Base-by-base conservation (phyloP, 2,329 filamentous ascomycete genomes). In the Ophiostoma australiae region DNA sequence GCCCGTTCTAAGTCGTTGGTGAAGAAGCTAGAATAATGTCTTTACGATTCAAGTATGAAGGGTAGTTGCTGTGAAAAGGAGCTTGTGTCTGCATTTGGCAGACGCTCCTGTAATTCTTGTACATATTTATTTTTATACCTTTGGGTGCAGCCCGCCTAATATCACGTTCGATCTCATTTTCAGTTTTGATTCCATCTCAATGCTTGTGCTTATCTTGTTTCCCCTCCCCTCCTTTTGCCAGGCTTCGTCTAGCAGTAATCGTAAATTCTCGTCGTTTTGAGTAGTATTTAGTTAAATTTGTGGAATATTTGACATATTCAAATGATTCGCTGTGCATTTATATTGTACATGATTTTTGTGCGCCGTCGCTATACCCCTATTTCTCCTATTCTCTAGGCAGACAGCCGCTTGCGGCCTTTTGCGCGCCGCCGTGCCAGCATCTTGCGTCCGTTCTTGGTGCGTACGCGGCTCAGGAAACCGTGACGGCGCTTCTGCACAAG, bases 401-500 rank as follows among this genome's bases (percentile, higher is more conserved):
- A 77, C 73, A 87, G 72, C 75, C 80, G 78, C 76, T 79, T 80
- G 73, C 87, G 79, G 70, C 85, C 84, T 83, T 88, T 88, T 17
- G 80, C 74, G 78, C 76, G 81, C 78, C 87, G 81, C 75, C 86
- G 79, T 76, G 80, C 78, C 69, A 89, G 76, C 72, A 83, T 86
- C 79, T 83, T 85, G 71, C 82, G 80, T 3, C 87, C 87, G 11
- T 81, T 84, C 76, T 81, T 82, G 66, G 82, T 83, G 74, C 82
- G 80, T 74, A 83, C 78, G 52, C 86, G 80, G 74, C 80, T 82
- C 67, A 89, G 77, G 75, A 87, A 89, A 0, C 87, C 87, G 74
- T 85, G 83, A 74, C 86, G 82, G 33, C 86, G 82, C 82, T 88
- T 89, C 79, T 87, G 85, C 17, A 88, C 78, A 70, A 88, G 79